Percentiles rank a stretch among this genome's conserved stretches.
phyloP scores from a whole-genome alignment of 2,329 filamentous ascomycete genomes.

The Colletotrichum paranaense region DNA sequence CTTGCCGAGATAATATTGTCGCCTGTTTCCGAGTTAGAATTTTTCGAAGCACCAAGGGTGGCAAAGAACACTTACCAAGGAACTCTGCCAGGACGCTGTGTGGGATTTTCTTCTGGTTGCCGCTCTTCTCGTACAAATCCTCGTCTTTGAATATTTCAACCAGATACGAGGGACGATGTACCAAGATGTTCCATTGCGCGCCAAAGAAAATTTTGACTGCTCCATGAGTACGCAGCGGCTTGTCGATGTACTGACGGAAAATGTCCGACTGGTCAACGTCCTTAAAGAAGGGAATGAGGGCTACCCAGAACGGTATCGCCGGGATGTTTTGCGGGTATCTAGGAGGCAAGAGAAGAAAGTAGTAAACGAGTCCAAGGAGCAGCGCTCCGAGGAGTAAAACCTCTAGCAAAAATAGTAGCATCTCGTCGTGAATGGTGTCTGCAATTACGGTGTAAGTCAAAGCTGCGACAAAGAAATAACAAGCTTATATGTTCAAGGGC shows the following conservation, averaged over 20 bases:
- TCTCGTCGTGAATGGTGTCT: not conserved
- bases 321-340: constrained; percentile 50
- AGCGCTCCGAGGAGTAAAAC: constrained; percentile 17
- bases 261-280: constrained; percentile 56
- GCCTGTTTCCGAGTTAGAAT: constrained; percentile 37
- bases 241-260: constrained; percentile 51
- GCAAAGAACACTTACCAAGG: constrained; percentile 34
- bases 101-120: constrained; percentile 54
- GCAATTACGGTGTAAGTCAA: not conserved
- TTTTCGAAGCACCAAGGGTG: not conserved
- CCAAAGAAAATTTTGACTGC: constrained; percentile 62
- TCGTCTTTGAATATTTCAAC: constrained; percentile 50
- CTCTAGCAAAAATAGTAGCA: constrained; percentile 22
- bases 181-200: constrained; percentile 59
- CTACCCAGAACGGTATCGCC: constrained; percentile 55
- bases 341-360: constrained; percentile 38
- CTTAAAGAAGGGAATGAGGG: constrained; percentile 52
- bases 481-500: constrained; percentile 15
- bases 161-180: constrained; percentile 55
- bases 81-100: constrained; percentile 49
- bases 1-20: constrained; percentile 54
- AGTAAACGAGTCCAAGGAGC: constrained; percentile 19
- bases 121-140: constrained; percentile 49
- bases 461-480: not conserved
- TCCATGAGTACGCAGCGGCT: constrained; percentile 51